Evolutionary conservation across 177 flowering plant species (phyloP).

Genomic region (Vitis hybrid): DNA sequence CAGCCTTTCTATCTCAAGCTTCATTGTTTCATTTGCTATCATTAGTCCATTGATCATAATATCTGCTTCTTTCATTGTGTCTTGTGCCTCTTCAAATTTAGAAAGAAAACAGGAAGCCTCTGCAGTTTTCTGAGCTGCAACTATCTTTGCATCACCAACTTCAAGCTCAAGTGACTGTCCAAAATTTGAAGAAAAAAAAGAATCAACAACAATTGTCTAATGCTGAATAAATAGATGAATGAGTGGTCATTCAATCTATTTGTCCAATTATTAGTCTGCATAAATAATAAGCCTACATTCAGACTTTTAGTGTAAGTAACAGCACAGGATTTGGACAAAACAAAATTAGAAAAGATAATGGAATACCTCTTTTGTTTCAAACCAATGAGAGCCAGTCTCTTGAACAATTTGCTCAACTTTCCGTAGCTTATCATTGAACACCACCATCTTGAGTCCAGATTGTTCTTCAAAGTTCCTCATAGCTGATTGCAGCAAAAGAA

Average conservation of each 20-base stretch:
- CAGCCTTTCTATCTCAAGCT: constrained; percentile 52
- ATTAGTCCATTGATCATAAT: constrained; percentile 69
- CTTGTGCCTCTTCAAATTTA: constrained; percentile 84
- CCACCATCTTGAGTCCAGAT: constrained; percentile 33
- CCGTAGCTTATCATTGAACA: constrained; percentile 45
- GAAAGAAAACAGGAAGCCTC: constrained; percentile 67
- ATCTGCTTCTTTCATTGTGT: constrained; percentile 80
- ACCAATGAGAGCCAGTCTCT: constrained; percentile 44
- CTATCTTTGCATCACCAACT: constrained; percentile 54
- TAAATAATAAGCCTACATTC: too few relatives aligned
- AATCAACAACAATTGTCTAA: too few relatives aligned
- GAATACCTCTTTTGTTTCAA: constrained; percentile 56
- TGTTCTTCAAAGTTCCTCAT: constrained; percentile 45
- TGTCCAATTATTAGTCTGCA: too few relatives aligned
- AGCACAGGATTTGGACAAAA: not conserved
- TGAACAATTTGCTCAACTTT: constrained; percentile 35
- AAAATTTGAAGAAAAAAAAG: constrained; percentile 4
- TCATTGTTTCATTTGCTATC: constrained; percentile 72
- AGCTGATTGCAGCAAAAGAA: constrained; percentile 40
- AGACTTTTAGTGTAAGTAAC: too few relatives aligned
- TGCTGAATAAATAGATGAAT: too few relatives aligned
- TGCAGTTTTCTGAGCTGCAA: constrained; percentile 58
- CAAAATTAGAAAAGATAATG: constrained; percentile 1
- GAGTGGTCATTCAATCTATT: too few relatives aligned
- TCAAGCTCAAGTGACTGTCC: constrained; percentile 62